Conservation (phyloP, 192 early-diverging fungal species). For the Dissophora ornata region DNA sequence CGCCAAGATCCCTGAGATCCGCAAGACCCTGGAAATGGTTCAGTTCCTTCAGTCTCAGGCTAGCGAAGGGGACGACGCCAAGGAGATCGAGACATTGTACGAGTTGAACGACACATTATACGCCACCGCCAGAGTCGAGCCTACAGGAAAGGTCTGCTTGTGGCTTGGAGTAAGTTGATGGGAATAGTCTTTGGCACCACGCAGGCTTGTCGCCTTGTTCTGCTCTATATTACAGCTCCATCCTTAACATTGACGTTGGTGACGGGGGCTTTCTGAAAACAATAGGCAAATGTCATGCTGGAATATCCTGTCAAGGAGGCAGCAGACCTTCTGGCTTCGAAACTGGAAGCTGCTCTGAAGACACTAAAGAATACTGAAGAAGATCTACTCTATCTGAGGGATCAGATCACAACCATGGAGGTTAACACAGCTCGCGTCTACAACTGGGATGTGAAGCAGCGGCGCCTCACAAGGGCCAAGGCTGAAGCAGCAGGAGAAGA, state of each 20-base stretch:
- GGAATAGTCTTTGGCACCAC: too few species aligned
- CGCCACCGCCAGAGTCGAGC: constrained; percentile 82
- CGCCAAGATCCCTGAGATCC: constrained; percentile 95
- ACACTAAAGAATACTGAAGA: constrained; percentile 82
- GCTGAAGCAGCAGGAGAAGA: constrained; percentile 35
- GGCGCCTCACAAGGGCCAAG: constrained; percentile 65
- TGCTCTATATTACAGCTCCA: too few species aligned
- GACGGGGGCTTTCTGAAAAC: too few species aligned
- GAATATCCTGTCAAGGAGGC: constrained; percentile 95
- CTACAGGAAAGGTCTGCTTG: constrained; percentile 85
- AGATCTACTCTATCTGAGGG: constrained; percentile 92
- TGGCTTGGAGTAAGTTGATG: constrained; percentile 88
- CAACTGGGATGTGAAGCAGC: constrained; percentile 96
- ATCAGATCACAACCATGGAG: constrained; percentile 99
- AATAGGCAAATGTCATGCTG: constrained; percentile 96
- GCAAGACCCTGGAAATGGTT: constrained; percentile 92
- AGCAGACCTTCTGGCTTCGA: constrained; percentile 76
- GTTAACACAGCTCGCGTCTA: constrained; percentile 96
- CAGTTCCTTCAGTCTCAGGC: constrained; percentile 72
- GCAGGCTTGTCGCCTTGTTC: too few species aligned
- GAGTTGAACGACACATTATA: constrained; percentile 97
- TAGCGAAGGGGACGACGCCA: constrained; percentile 62
- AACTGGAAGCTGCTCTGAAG: constrained; percentile 78
- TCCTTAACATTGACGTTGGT: too few species aligned
- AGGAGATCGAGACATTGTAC: constrained; percentile 85